Evolutionary conservation across 1,284 basidiomycete species (phyloP).

Genomic region (Ustilago esculenta): DNA sequence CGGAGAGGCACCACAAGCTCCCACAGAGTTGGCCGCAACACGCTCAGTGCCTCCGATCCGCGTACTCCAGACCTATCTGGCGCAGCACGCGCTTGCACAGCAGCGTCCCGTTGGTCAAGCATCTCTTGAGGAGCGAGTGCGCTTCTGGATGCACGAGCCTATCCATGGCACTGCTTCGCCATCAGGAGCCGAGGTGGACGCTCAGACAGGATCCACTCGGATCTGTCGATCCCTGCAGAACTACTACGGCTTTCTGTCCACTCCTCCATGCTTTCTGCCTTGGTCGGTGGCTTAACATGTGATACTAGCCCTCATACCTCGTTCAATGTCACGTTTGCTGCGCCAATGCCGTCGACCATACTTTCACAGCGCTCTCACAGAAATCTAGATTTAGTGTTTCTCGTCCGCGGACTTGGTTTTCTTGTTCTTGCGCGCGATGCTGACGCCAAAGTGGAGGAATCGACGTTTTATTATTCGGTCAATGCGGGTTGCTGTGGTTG

Average conservation of each 20-base stretch:
- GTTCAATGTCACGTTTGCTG: background rate
- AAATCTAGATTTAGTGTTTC: no score
- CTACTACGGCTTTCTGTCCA: slow-evolving; percentile 32
- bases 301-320: no score
- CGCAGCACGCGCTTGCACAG: slow-evolving; percentile 23
- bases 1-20: slow-evolving; percentile 27
- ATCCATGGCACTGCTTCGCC: slow-evolving; percentile 18
- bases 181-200: background rate
- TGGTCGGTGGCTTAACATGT: slow-evolving; percentile 12
- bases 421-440: slow-evolving; percentile 27
- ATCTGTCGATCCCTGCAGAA: slow-evolving; percentile 26
- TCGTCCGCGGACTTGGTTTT: slow-evolving; percentile 9
- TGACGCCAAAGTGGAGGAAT: slow-evolving; percentile 17
- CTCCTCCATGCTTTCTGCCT: slow-evolving; percentile 22
- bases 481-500: background rate
- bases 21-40: background rate
- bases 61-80: slow-evolving; percentile 18
- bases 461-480: no score
- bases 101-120: slow-evolving; percentile 12
- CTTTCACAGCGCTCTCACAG: no score
- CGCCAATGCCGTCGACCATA: no score
- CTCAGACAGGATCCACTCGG: background rate
- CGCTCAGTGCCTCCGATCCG: slow-evolving; percentile 1
- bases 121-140: slow-evolving; percentile 16
- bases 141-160: slow-evolving; percentile 40